Conservation (phyloP, 2,329 filamentous ascomycete species). For the Ascomycota sp. region DNA sequence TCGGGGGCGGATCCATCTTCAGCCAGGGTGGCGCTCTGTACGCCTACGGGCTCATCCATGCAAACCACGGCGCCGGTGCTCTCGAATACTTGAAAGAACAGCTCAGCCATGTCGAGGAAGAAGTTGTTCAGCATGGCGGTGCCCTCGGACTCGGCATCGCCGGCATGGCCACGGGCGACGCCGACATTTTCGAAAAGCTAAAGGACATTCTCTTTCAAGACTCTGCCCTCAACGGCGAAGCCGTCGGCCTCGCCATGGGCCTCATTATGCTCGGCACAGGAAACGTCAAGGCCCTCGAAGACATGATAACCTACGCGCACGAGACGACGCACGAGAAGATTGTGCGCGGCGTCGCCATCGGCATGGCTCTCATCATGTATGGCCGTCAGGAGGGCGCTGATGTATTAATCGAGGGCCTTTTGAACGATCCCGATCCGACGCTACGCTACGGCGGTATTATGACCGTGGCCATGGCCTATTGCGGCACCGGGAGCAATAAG, state of each 20-base stretch:
- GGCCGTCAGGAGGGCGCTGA: constrained; percentile 87
- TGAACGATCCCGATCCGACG: constrained; percentile 84
- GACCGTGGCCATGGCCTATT: constrained; percentile 95
- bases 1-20: constrained; percentile 70
- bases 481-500: constrained; percentile 95
- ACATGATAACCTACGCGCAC: constrained; percentile 95
- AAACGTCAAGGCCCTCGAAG: constrained; percentile 77
- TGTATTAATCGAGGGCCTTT: constrained; percentile 77
- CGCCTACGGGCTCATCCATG: constrained; percentile 87
- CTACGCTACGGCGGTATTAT: constrained; percentile 94
- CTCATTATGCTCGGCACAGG: constrained; percentile 97
- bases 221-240: constrained; percentile 90
- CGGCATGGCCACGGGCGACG: constrained; percentile 87
- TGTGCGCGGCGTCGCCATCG: constrained; percentile 81
- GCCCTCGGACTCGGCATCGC: constrained; percentile 89
- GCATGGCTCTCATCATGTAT: constrained; percentile 98
- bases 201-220: constrained; percentile 79
- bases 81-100: constrained; percentile 58
- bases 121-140: constrained; percentile 92
- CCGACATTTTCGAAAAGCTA: constrained; percentile 78
- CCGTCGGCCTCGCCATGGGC: constrained; percentile 88
- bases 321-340: constrained; percentile 99
- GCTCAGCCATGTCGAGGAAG: constrained; percentile 59
- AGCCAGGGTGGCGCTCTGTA: constrained; percentile 93
- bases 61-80: constrained; percentile 88